Conservation (phyloP, 441 rosid genomes). For the Eruca vesicaria region DNA sequence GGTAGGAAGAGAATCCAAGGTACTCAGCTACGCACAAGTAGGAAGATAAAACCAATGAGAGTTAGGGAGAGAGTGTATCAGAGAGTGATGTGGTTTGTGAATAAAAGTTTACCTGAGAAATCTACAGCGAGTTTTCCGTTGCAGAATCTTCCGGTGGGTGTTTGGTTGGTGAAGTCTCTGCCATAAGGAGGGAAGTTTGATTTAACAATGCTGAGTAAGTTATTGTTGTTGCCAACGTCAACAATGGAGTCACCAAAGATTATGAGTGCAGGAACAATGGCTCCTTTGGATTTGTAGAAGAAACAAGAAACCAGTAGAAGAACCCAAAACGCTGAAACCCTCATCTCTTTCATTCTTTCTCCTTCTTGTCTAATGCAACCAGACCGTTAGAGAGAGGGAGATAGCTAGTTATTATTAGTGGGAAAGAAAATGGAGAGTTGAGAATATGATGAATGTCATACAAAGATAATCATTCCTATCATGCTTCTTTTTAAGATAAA, state of each 20-base stretch:
- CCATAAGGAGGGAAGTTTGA: constrained; percentile 97
- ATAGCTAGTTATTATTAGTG: background rate
- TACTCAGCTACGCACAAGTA: constrained; percentile 62
- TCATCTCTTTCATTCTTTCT: constrained; percentile 15
- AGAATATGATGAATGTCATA: constrained; percentile 21
- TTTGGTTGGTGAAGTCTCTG: constrained; percentile 73
- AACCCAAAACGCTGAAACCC: constrained; percentile 12
- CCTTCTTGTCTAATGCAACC: constrained; percentile 16
- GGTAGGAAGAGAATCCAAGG: constrained; percentile 85
- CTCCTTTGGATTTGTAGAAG: constrained; percentile 26
- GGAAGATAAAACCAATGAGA: background rate
- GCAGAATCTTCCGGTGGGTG: constrained; percentile 92
- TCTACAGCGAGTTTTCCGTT: constrained; percentile 89
- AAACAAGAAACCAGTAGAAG: constrained; percentile 28
- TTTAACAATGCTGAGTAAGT: constrained; percentile 59
- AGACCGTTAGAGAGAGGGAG: background rate
- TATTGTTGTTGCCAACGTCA: constrained; percentile 92
- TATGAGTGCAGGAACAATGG: constrained; percentile 77
- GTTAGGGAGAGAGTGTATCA: background rate
- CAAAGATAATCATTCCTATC: constrained; percentile 21
- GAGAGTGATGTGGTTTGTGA: background rate
- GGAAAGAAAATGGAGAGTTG: constrained; percentile 17
- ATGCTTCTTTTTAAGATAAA: constrained; percentile 11
- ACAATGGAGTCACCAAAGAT: constrained; percentile 91
- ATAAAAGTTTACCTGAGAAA: constrained; percentile 55